Conservation (phyloP, 23 red algal genomes). For the Porphyridium purpureum region DNA sequence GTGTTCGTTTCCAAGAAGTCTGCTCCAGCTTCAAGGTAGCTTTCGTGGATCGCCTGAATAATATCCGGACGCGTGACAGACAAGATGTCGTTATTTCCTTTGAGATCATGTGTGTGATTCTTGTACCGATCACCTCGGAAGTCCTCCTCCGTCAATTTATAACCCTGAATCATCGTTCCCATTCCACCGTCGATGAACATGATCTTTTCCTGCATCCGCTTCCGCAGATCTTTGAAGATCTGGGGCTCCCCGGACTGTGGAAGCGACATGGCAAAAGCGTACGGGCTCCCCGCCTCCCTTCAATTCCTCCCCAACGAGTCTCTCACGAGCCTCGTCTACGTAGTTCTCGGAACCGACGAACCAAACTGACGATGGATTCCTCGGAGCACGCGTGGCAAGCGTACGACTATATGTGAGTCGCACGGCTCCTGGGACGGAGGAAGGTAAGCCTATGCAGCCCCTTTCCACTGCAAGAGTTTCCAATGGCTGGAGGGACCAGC, state of each 20-base stretch:
- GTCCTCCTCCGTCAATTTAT: conserved; percentile 43
- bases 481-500: too few species aligned
- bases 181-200: conserved; percentile 57
- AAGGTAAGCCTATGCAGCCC: too few species aligned
- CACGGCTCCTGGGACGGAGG: too few species aligned
- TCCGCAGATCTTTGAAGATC: conserved; percentile 55
- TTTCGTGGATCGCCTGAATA: conserved; percentile 55
- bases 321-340: too few species aligned
- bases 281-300: too few species aligned
- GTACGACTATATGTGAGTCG: too few species aligned
- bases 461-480: too few species aligned
- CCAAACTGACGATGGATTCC: too few species aligned
- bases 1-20: conserved; percentile 79
- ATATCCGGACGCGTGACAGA: conserved; percentile 55
- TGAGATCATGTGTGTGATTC: conserved; percentile 49
- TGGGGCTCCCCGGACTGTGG: conserved; percentile 52
- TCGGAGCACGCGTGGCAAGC: too few species aligned
- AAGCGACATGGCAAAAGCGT: too few species aligned
- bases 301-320: too few species aligned
- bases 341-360: too few species aligned
- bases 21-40: conserved; percentile 47
- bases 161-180: conserved; percentile 64
- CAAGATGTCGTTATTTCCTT: conserved; percentile 73
- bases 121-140: conserved; percentile 62
- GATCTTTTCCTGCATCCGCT: conserved; percentile 28